A percentile compares a stretch with the other conserved stretches of the same genome.
Conservation (phyloP, 352 stramenopile genomes). For the Peronosclerospora sorghi region DNA sequence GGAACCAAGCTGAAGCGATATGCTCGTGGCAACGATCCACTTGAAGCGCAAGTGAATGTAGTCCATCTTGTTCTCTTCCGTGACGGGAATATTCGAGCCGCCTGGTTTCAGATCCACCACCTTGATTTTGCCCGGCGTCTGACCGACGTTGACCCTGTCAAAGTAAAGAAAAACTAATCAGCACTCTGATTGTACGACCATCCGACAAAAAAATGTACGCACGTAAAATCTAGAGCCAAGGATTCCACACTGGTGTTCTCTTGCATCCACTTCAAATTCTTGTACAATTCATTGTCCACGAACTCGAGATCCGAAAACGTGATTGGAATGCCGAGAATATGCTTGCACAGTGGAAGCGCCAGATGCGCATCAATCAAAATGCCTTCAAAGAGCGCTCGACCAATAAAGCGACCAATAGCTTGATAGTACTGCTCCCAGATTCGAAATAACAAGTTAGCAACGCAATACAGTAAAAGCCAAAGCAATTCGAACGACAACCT, state of each 20-base stretch:
- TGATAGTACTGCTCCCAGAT: conserved; percentile 57
- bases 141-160: conserved; percentile 56
- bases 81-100: conserved; percentile 90
- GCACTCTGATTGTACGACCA: too few species aligned
- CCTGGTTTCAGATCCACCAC: conserved; percentile 92
- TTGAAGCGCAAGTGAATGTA: conserved; percentile 92
- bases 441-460: conserved; percentile 7
- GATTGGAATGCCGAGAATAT: conserved; percentile 83
- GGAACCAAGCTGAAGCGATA: conserved; percentile 86
- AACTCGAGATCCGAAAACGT: conserved; percentile 88
- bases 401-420: conserved; percentile 82
- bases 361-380: conserved; percentile 79
- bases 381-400: conserved; percentile 81
- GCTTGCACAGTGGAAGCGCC: conserved; percentile 81
- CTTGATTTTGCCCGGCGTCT: conserved; percentile 63
- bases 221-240: conserved; percentile 75
- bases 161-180: conserved; percentile 1
- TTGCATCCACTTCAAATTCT: conserved; percentile 76
- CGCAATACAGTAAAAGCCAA: neutral
- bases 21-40: conserved; percentile 72
- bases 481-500: neutral
- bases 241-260: conserved; percentile 75
- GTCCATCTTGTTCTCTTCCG: conserved; percentile 94
- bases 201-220: conserved; percentile 11
- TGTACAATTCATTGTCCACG: conserved; percentile 80